phyloP scores from a whole-genome alignment of 2,329 filamentous ascomycete genomes.

The Coniochaeta sp. region DNA sequence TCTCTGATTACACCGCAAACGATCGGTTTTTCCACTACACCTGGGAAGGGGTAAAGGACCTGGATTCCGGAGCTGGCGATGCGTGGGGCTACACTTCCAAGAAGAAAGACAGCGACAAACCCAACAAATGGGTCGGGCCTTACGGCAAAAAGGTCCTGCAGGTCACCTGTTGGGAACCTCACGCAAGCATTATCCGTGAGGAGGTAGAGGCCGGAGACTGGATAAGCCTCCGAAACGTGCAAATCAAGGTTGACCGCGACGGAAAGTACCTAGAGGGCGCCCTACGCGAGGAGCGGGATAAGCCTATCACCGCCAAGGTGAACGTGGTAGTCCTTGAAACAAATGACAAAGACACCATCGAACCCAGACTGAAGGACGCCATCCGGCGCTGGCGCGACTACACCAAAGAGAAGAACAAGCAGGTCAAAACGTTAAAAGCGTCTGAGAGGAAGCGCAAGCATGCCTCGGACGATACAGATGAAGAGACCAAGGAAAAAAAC shows the following conservation, averaged over 20 bases:
- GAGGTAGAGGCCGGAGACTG: conserved; percentile 53
- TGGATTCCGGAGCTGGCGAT: conserved; percentile 16
- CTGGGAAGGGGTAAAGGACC: conserved; percentile 20
- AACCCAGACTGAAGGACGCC: conserved; percentile 47
- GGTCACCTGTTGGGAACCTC: conserved; percentile 63
- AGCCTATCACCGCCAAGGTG: conserved; percentile 35
- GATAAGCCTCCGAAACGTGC: conserved; percentile 65
- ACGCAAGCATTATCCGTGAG: conserved; percentile 51
- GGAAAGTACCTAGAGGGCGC: conserved; percentile 60
- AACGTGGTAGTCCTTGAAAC: conserved; percentile 46
- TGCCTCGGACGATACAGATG: conserved; percentile 6
- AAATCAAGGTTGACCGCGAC: conserved; percentile 51
- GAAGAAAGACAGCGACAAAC: conserved; percentile 42
- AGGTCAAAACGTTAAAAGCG: conserved; percentile 22
- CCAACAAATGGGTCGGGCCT: conserved; percentile 61
- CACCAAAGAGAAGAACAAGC: conserved; percentile 36
- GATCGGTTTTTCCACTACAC: conserved; percentile 48
- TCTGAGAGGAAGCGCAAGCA: conserved; percentile 10
- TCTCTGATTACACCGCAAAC: conserved; percentile 80
- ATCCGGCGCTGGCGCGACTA: conserved; percentile 60
- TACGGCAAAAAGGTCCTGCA: conserved; percentile 65
- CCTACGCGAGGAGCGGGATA: conserved; percentile 52
- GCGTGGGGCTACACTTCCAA: conserved; percentile 38
- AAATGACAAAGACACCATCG: conserved; percentile 30
- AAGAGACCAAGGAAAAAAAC: conserved; percentile 13